Percentiles rank a stretch among this genome's conserved stretches.
phyloP scores from a whole-genome alignment of 768 basidiomycete species.

The Agaricus subrufescens region DNA sequence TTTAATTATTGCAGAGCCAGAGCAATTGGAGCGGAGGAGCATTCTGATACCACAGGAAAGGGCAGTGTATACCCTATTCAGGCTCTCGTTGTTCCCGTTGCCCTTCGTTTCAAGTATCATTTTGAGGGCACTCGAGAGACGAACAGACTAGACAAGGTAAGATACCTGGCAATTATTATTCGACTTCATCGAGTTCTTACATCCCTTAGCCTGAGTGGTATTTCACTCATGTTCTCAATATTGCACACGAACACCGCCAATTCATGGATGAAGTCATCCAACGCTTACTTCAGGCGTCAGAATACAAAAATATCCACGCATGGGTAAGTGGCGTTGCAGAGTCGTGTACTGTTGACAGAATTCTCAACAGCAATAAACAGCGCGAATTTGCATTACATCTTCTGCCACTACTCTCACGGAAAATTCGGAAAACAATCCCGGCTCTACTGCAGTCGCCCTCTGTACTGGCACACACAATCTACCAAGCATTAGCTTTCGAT shows the following conservation, averaged over 20 bases:
- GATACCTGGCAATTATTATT: neutral
- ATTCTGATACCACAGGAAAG: constrained; percentile 24
- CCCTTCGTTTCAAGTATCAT: constrained; percentile 90
- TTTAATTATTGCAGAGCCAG: constrained; percentile 39
- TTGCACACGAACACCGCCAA: constrained; percentile 74
- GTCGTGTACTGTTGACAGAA: neutral
- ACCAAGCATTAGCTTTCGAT: constrained; percentile 89
- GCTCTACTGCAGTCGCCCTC: constrained; percentile 72
- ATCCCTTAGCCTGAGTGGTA: constrained; percentile 88
- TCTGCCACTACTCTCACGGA: constrained; percentile 70
- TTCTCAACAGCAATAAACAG: constrained; percentile 32
- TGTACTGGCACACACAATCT: constrained; percentile 91
- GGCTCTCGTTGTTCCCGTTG: constrained; percentile 77
- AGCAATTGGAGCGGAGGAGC: constrained; percentile 27
- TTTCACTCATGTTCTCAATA: constrained; percentile 86
- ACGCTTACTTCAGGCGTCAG: constrained; percentile 57
- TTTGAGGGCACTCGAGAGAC: constrained; percentile 86
- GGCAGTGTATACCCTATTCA: constrained; percentile 80
- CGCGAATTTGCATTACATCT: constrained; percentile 80
- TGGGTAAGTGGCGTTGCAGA: constrained; percentile 47
- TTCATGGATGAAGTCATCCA: constrained; percentile 81
- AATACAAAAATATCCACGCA: constrained; percentile 61
- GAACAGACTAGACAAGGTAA: constrained; percentile 89
- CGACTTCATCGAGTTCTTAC: neutral
- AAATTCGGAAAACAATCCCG: constrained; percentile 73